Evolutionary conservation across 148 eudicot genomes (phyloP), one percentile per base, ranked within the genome.

Genomic region (Suaeda aralocaspica): DNA sequence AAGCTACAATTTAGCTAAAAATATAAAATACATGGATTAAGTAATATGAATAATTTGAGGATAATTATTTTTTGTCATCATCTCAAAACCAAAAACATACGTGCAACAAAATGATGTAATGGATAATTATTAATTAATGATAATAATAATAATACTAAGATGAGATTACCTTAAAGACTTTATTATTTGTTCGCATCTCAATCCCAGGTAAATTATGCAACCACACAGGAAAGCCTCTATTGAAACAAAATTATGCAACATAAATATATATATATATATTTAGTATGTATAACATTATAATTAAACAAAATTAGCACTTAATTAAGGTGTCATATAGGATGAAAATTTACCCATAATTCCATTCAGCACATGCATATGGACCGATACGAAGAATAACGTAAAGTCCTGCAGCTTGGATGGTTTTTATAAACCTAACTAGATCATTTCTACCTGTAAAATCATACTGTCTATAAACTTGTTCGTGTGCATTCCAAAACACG

Each of bases 211-310:
- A 66, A 68, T 82, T 83, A 73, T 85, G 84, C 59, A 88, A 31
- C 92, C 92, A 88, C 11, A 84, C 81, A 3, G 92, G 92, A 56
- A 88, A 70, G 10, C 92, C 92, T 24, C 92, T 88, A n/a, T n/a
- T n/a, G n/a, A n/a, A n/a, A n/a, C n/a, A n/a, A n/a, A n/a, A n/a
- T n/a, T n/a, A n/a, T n/a, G n/a, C n/a, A n/a, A n/a, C n/a, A n/a
- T n/a, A n/a, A n/a, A n/a, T n/a, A n/a, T n/a, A n/a, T n/a, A n/a
- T n/a, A n/a, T n/a, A n/a, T n/a, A n/a, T n/a, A n/a, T n/a, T n/a
- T n/a, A n/a, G n/a, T n/a, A n/a, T n/a, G n/a, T n/a, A n/a, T n/a
- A n/a, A n/a, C n/a, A n/a, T n/a, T n/a, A n/a, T n/a, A n/a, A n/a
- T n/a, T n/a, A n/a, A n/a, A n/a, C n/a, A n/a, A n/a, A n/a, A n/a